phyloP scores from a whole-genome alignment of 164 flowering plant genomes.

The Stephania cephalantha region DNA sequence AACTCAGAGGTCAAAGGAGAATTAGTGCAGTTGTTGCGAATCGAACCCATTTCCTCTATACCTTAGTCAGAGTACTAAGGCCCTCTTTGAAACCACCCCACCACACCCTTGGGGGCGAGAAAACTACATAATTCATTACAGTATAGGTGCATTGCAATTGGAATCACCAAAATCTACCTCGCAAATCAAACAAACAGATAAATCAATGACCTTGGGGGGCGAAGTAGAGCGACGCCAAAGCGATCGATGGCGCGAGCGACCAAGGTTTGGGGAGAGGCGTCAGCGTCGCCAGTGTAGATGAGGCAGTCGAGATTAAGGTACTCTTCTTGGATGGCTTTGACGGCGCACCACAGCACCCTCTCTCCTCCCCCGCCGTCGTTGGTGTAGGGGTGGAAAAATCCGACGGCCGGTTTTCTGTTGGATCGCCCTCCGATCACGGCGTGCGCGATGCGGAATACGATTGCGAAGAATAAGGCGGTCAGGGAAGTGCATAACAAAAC shows the following conservation, averaged over 20 bases:
- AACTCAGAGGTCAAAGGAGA: too few species aligned
- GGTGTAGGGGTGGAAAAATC: constrained; percentile 94
- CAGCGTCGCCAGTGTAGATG: constrained; percentile 79
- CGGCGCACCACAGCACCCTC: constrained; percentile 94
- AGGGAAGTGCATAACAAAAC: constrained; percentile 19
- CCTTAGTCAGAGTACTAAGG: too few species aligned
- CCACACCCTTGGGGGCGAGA: too few species aligned
- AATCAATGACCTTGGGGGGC: constrained; percentile 53
- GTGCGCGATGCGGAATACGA: constrained; percentile 10
- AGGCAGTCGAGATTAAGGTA: constrained; percentile 58
- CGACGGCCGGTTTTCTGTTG: constrained; percentile 47
- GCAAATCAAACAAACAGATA: neutral
- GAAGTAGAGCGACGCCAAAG: constrained; percentile 66
- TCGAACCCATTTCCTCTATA: too few species aligned
- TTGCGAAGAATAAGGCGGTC: constrained; percentile 5
- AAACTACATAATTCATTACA: too few species aligned
- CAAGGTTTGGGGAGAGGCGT: constrained; percentile 62
- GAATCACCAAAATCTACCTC: neutral
- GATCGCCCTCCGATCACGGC: constrained; percentile 23
- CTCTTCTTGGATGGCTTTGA: constrained; percentile 79
- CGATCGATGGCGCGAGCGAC: constrained; percentile 67
- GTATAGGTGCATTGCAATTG: neutral
- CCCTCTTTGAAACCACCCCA: too few species aligned
- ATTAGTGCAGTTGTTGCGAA: too few species aligned
- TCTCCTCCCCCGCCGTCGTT: constrained; percentile 99